Percentiles rank a stretch among this genome's conserved stretches.
phyloP scores from a whole-genome alignment of 164 flowering plant genomes.

The Vitis riparia region DNA sequence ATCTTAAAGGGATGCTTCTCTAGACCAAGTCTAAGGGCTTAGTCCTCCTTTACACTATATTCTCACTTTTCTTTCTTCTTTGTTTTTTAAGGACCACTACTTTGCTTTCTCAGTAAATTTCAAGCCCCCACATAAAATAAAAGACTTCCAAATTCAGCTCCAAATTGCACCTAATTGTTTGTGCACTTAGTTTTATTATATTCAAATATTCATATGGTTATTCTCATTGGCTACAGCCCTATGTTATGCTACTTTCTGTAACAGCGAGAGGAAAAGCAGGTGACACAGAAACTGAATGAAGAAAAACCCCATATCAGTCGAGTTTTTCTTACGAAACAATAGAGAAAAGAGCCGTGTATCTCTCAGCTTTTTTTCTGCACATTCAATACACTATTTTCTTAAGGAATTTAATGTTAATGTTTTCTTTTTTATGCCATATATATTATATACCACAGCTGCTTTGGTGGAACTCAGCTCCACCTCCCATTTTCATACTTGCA shows the following conservation, averaged over 20 bases:
- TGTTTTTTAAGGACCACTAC: conserved; percentile 21
- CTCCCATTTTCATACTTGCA: not conserved
- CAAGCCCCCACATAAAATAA: not conserved
- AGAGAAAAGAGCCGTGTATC: not conserved
- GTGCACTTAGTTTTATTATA: no score
- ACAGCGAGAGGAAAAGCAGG: no score
- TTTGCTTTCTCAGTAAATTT: conserved; percentile 1
- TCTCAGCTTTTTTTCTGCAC: not conserved
- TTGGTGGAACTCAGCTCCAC: conserved; percentile 8
- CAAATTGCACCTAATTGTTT: not conserved
- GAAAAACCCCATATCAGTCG: not conserved
- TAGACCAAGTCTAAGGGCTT: conserved; percentile 14
- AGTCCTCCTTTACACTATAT: conserved; percentile 19
- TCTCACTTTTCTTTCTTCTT: conserved; percentile 13
- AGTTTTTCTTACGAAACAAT: not conserved
- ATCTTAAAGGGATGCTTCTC: conserved; percentile 24
- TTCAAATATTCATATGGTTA: no score
- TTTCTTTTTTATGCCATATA: not conserved
- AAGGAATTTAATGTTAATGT: not conserved
- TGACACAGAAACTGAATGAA: no score
- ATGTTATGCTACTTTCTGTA: no score
- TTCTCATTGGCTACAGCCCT: no score
- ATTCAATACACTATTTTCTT: not conserved
- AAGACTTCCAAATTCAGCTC: not conserved
- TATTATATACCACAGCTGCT: not conserved